Evolutionary conservation across 2,329 filamentous ascomycete genomes (phyloP).

Genomic region (Gliomastix tumulicola): DNA sequence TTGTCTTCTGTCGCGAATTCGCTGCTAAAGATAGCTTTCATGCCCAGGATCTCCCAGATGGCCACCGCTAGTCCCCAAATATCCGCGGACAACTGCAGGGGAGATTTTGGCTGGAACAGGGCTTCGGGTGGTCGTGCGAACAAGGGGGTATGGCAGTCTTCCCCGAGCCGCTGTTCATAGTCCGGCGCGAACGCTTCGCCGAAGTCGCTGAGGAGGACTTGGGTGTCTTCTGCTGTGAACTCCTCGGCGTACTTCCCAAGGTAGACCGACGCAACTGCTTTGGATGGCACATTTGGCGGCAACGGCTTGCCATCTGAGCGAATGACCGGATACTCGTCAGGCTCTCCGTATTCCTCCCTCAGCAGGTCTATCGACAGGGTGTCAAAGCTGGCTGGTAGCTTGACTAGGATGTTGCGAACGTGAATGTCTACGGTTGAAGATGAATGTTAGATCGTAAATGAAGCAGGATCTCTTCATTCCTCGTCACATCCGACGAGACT

Average conservation of each 20-base stretch:
- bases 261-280: slow-evolving; percentile 21
- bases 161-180: slow-evolving; percentile 11
- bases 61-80: slow-evolving; percentile 29
- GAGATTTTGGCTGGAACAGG: slow-evolving; percentile 20
- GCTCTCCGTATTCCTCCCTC: slow-evolving; percentile 13
- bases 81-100: slow-evolving; percentile 24
- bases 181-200: slow-evolving; percentile 20
- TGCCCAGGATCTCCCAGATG: slow-evolving; percentile 24
- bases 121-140: slow-evolving; percentile 20
- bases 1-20: slow-evolving; percentile 5
- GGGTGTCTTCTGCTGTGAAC: slow-evolving; percentile 13
- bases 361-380: slow-evolving; percentile 10
- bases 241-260: slow-evolving; percentile 20
- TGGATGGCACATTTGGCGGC: slow-evolving; percentile 14
- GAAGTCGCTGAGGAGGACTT: slow-evolving; percentile 20
- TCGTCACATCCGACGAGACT: slow-evolving; percentile 1
- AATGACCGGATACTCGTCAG: slow-evolving; percentile 9
- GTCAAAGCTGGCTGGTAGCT: slow-evolving; percentile 10
- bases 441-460: slow-evolving; percentile 3
- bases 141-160: slow-evolving; percentile 20
- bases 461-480: neutral
- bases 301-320: slow-evolving; percentile 9
- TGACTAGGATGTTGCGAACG: slow-evolving; percentile 23
- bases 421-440: too few species aligned
- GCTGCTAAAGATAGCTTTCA: slow-evolving; percentile 7